Percentiles rank a stretch among this genome's conserved stretches.
These are phyloP conservation scores for Calonectria hongkongensis DNA, from an alignment of 2,329 filamentous ascomycete species.

Conservation along the genomic window DNA sequence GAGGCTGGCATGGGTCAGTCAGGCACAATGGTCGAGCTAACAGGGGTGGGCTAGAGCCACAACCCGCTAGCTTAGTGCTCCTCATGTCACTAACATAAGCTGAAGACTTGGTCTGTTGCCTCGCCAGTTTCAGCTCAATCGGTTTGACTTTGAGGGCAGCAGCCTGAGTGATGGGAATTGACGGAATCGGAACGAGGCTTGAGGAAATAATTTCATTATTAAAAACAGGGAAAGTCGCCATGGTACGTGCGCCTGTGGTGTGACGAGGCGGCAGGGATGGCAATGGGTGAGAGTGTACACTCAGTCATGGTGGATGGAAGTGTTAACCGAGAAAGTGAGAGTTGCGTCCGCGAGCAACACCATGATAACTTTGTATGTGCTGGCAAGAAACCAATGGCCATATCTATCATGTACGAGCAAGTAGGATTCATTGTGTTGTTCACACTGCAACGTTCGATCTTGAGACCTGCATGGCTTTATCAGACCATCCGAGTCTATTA, in stretches of 20 bases:
- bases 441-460: slow-evolving; percentile 22
- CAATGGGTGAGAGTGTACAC: slow-evolving; percentile 1
- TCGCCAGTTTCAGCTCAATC: slow-evolving; percentile 47
- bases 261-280: slow-evolving; percentile 13
- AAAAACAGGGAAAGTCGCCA: neutral
- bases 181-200: slow-evolving; percentile 14
- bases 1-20: slow-evolving; percentile 36
- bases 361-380: slow-evolving; percentile 25
- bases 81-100: slow-evolving; percentile 43
- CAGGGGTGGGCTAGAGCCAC: slow-evolving; percentile 35
- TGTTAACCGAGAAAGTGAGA: slow-evolving; percentile 10
- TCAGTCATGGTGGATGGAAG: slow-evolving; percentile 25
- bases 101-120: slow-evolving; percentile 41
- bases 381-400: slow-evolving; percentile 25
- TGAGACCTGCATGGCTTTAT: slow-evolving; percentile 29
- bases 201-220: slow-evolving; percentile 9
- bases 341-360: slow-evolving; percentile 1
- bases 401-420: slow-evolving; percentile 24
- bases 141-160: slow-evolving; percentile 16
- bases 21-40: slow-evolving; percentile 20
- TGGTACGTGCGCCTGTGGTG: slow-evolving; percentile 12
- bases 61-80: slow-evolving; percentile 39
- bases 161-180: neutral
- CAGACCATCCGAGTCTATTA: slow-evolving; percentile 35
- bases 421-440: slow-evolving; percentile 30